These are phyloP conservation scores for Polygonum maritimum DNA, from an alignment of 148 eudicot genomes.

Conservation along the genomic window DNA sequence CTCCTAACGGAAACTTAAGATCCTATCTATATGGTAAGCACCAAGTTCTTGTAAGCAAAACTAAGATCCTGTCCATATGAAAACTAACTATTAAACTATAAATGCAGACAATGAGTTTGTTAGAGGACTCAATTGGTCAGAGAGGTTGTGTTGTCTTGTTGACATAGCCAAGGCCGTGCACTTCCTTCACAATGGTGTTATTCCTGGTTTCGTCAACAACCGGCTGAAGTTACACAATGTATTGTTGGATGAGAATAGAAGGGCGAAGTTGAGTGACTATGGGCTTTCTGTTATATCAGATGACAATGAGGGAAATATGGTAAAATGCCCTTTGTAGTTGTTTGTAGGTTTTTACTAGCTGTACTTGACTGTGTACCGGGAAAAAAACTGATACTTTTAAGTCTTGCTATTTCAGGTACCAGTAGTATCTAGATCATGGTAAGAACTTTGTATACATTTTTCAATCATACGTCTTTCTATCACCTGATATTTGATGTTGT, in stretches of 20 bases:
- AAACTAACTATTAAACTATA: background rate
- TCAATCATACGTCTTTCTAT: background rate
- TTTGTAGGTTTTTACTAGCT: background rate
- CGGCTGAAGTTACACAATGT: conserved; percentile 47
- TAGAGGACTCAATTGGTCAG: conserved; percentile 47
- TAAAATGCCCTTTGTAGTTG: conserved; percentile 9
- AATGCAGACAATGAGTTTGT: conserved; percentile 28
- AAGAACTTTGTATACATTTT: conserved; percentile 10
- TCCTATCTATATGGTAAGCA: conserved; percentile 46
- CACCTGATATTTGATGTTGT: background rate
- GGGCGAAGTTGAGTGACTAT: conserved; percentile 72
- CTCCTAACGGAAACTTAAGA: conserved; percentile 42
- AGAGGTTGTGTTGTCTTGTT: conserved; percentile 45
- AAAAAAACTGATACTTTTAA: background rate
- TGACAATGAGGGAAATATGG: conserved; percentile 32
- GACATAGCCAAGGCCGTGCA: conserved; percentile 75
- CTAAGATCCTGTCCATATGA: background rate
- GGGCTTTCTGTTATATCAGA: conserved; percentile 60
- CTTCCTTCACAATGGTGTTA: conserved; percentile 68
- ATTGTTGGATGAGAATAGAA: conserved; percentile 47
- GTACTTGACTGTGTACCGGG: background rate
- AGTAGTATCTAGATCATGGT: conserved; percentile 46
- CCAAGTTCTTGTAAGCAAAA: background rate
- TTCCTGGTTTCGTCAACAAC: conserved; percentile 68
- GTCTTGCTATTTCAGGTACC: conserved; percentile 18